Evolutionary conservation across 2,329 filamentous ascomycete species (phyloP), one percentile per base, ranked within the genome.

Genomic region (Diaporthe humulicola): DNA sequence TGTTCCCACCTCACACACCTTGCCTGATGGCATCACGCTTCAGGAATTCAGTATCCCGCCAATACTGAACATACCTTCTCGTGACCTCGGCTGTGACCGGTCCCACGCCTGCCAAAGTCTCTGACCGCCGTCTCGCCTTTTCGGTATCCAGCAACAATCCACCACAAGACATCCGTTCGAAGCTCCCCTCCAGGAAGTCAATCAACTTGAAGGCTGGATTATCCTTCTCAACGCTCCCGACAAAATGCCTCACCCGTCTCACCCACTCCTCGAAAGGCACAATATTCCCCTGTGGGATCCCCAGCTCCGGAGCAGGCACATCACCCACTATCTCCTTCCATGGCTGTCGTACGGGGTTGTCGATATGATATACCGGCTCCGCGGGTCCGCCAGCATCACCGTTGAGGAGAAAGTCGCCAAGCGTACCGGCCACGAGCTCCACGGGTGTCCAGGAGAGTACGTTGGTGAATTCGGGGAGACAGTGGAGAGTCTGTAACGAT

Each of bases 81-180:
- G 48, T 25, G 0, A 52, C 2, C 9, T 52, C 8, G 0, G 4
- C 10, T 15, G n/a, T 3, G 3, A 52, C 48, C 14, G 48, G 48
- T 28, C 4, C 10, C 1, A 52, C 48, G n/a, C 9, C 48, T 28
- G 48, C n/a, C 3, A 52, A 15, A 28, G 48, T 25, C n/a, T 52
- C 48, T 4, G 48, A 52, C n/a, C 22, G n/a, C 48, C 3, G n/a
- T 25, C n/a, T 52, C 48, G 48, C 9, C 4, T 52, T 52, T 2
- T 25, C 14, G 10, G 60, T 48, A 38, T 67, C 61, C 42, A 67
- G 28, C 0, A 67, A n/a, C 42, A 67, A 4, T 3, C 38, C 61
- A 50, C 61, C 61, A 52, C 61, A 67, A 2, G 61, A 67, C 61
- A 67, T 67, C 19, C 61, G 17, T 50, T 36, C 61, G 3, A 67